Percentiles rank a stretch among this genome's conserved stretches.
Conservation (phyloP, 2,329 filamentous ascomycete species). For the Pseudopyricularia cyperi region DNA sequence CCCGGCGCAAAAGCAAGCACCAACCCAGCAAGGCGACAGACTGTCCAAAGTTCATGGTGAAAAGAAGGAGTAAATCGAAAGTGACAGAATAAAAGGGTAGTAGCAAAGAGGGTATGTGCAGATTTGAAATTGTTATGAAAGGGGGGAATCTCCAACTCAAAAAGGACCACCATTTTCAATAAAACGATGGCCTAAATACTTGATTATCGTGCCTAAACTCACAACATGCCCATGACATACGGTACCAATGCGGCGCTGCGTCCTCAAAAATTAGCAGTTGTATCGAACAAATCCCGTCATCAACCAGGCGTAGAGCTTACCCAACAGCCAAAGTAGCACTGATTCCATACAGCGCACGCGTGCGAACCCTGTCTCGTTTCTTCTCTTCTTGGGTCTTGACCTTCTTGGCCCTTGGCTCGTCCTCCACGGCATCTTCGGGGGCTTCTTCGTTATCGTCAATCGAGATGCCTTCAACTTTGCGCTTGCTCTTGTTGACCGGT, state of each 20-base stretch:
- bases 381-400: slow-evolving; percentile 69
- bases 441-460: slow-evolving; percentile 49
- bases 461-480: slow-evolving; percentile 61
- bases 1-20: not conserved
- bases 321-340: slow-evolving; percentile 79
- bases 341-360: slow-evolving; percentile 73
- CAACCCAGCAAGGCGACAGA: not conserved
- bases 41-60: not conserved
- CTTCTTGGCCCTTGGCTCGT: slow-evolving; percentile 44
- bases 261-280: not conserved
- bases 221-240: slow-evolving; percentile 13
- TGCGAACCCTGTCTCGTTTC: slow-evolving; percentile 75
- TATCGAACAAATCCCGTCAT: not conserved
- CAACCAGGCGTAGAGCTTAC: slow-evolving; percentile 42
- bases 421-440: slow-evolving; percentile 34
- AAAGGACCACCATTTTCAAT: not conserved
- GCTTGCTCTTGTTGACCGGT: slow-evolving; percentile 32
- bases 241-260: slow-evolving; percentile 10
- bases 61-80: not conserved
- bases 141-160: not conserved
- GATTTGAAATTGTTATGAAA: not conserved
- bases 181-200: not conserved
- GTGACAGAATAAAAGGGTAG: not conserved
- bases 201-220: not conserved
- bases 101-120: slow-evolving; percentile 1